Conservation (phyloP, 192 early-diverging fungal genomes). For the Pilobolus umbonatus region DNA sequence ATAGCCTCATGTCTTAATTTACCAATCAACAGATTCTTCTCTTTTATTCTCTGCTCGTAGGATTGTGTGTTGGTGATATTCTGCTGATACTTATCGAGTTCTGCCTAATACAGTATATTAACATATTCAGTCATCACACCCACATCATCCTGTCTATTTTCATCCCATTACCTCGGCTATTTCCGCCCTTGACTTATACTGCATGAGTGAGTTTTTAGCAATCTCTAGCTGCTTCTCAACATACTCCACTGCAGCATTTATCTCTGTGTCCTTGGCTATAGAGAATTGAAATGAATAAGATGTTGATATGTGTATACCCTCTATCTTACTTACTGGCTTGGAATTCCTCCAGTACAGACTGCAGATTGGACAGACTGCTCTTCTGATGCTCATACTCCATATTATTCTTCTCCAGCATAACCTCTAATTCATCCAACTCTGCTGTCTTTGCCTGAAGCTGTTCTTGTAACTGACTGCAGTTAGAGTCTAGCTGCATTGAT, state of each 20-base stretch:
- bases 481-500: conserved; percentile 54
- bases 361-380: conserved; percentile 70
- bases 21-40: conserved; percentile 69
- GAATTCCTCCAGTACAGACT: conserved; percentile 82
- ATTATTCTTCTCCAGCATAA: conserved; percentile 41
- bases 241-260: conserved; percentile 52
- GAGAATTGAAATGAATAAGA: background rate
- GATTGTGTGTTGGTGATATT: conserved; percentile 47
- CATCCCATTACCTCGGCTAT: conserved; percentile 58
- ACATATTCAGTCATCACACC: conserved; percentile 23
- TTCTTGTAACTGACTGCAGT: conserved; percentile 47
- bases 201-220: conserved; percentile 41
- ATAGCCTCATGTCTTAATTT: conserved; percentile 76
- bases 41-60: conserved; percentile 60
- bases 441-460: conserved; percentile 28
- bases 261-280: conserved; percentile 50
- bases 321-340: conserved; percentile 57
- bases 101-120: no score
- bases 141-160: background rate
- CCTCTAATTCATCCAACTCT: conserved; percentile 45
- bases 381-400: conserved; percentile 53
- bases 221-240: conserved; percentile 44
- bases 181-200: conserved; percentile 51
- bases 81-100: conserved; percentile 49
- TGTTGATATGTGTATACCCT: background rate